Evolutionary conservation across 257 asterid genomes (phyloP), one percentile per base, ranked within the genome.

Genomic region (Salvia splendens): DNA sequence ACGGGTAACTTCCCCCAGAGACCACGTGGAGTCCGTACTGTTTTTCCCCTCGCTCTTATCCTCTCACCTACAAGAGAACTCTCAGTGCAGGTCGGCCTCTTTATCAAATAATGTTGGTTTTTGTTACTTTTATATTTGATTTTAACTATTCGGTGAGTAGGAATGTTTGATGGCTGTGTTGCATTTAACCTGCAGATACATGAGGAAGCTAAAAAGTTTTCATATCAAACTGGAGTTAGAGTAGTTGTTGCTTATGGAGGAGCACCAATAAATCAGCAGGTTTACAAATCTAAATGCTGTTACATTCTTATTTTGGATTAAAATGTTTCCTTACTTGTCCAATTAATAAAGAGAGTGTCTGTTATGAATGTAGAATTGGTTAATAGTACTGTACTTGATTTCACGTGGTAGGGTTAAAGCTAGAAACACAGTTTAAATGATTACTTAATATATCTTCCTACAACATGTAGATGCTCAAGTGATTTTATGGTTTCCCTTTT

Each of bases 11-110:
- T 71, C 51, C 75, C 88, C 2, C 84, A 83, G 71, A 84, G 93
- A 73, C 93, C 87, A 4, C 96, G 86, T 24, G 93, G 91, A 41
- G 72, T 74, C 15, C 87, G 95, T 35, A 89, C 91, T 5, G 91
- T 81, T 8, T 89, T 72, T 68, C 96, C 96, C 1, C 87, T 89
- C 45, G 96, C 95, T 66, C 86, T 89, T 62, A 89, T 89, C 74
- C 86, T 89, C 63, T 85, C 96, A 35, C 96, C 96, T 12, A 89
- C 96, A 38, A 79, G 96, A 73, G 96, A 89, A 79, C 96, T 89
- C 75, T 87, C 96, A 5, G 78, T 82, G 77, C 95, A 89, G 96
- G 96, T 89, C 46, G 60, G 74, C 49, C 20, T 62, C 11, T 48
- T 8, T 43, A 4, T 45, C 24, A 62, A 6, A 15, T 57, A 32